Percentiles rank a stretch among this genome's conserved stretches.
Evolutionary conservation across 495 filamentous ascomycete species (phyloP).

Genomic region (Margaritispora aquatica): DNA sequence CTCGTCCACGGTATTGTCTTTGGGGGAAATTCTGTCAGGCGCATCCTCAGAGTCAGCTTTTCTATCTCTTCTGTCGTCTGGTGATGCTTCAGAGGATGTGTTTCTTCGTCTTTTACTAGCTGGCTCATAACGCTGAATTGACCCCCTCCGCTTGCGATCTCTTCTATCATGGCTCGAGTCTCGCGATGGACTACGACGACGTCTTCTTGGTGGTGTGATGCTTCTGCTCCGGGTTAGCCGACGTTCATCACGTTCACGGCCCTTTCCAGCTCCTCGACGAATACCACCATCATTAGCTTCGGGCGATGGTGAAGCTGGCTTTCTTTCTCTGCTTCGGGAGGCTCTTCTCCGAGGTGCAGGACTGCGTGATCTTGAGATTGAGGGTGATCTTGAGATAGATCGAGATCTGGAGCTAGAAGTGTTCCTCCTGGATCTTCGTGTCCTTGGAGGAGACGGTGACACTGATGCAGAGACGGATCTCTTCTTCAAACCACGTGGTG

Average conservation of each 20-base stretch:
- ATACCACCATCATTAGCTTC: constrained; percentile 9
- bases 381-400: constrained; percentile 21
- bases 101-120: constrained; percentile 32
- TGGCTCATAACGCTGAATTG: constrained; percentile 46
- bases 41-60: constrained; percentile 58
- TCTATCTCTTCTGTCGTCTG: constrained; percentile 21
- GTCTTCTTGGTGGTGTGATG: constrained; percentile 29
- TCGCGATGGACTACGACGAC: constrained; percentile 34
- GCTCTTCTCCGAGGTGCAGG: constrained; percentile 18
- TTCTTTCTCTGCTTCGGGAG: constrained; percentile 13
- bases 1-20: constrained; percentile 4
- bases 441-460: constrained; percentile 23
- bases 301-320: constrained; percentile 2
- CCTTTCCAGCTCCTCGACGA: constrained; percentile 10
- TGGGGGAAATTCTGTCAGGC: constrained; percentile 35
- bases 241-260: constrained; percentile 22
- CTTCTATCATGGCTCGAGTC: constrained; percentile 29
- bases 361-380: constrained; percentile 13
- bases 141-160: constrained; percentile 38
- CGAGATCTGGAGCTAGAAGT: constrained; percentile 28
- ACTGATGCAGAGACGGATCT: constrained; percentile 19
- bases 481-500: constrained; percentile 14
- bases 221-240: constrained; percentile 29
- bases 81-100: constrained; percentile 29
- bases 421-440: constrained; percentile 20